Evolutionary conservation across 345 rosid genomes (phyloP), one percentile per base, ranked within the genome.

Genomic region (Lumnitzera racemosa): DNA sequence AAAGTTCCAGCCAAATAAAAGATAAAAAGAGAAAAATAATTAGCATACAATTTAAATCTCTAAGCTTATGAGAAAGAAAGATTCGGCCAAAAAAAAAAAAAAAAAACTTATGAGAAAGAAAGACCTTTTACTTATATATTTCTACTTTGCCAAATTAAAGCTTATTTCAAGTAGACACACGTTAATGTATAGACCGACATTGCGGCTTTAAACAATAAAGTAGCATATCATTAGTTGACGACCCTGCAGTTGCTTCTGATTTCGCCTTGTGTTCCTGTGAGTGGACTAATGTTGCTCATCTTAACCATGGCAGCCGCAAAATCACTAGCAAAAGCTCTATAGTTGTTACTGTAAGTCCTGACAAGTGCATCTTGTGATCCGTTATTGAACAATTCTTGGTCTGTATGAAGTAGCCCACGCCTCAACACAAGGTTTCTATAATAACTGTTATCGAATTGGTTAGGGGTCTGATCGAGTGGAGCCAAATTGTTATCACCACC

Each of bases 401-500:
- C 81, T 0, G 83, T 73, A 49, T 74, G 86, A 36, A 81, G 80
- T 15, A 81, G 70, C 15, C 81, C 86, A 2, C 74, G 74, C 46
- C 5, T 65, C 5, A 14, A 59, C 46, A 76, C 65, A 0, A 81
- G 72, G 57, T 61, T 53, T 31, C 4, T 24, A 62, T 58, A 81
- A 47, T 81, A 79, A 8, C 13, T 15, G 29, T 69, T 79, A 48
- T 74, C 80, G 51, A 79, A 79, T 52, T 20, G 43, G 16, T 14
- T 55, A 0, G 80, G 78, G 12, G 75, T 70, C 24, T 7, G 52
- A 52, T 81, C 81, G 0, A 81, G 63, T 2, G 78, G 69, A 11
- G 73, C 68, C 16, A 75, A 46, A 27, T 66, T 78, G 69, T 25
- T 8, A 29, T 71, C 79, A 4, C 79, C 70, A 0, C 78, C 80